Percentiles rank a stretch among this genome's conserved stretches.
Conservation (phyloP, 2,329 filamentous ascomycete genomes). For the Coniella vitis region DNA sequence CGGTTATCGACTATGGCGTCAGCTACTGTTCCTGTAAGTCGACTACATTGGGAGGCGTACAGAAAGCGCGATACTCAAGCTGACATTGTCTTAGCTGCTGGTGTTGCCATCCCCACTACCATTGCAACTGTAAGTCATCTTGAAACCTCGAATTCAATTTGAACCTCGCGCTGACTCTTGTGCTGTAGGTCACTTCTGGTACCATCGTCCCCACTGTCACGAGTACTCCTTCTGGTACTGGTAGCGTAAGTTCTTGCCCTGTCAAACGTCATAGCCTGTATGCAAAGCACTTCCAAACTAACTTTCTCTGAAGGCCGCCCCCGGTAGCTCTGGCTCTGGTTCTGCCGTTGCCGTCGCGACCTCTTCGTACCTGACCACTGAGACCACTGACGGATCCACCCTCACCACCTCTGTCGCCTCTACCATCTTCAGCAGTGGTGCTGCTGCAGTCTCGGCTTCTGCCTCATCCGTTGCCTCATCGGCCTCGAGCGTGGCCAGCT, state of each 20-base stretch:
- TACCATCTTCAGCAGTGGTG: constrained; percentile 24
- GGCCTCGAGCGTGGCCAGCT: constrained; percentile 15
- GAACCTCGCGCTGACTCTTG: neutral
- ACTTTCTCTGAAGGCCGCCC: neutral
- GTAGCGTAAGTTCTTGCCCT: constrained; percentile 3
- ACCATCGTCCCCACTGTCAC: constrained; percentile 19
- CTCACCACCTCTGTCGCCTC: constrained; percentile 31
- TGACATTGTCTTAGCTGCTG: constrained; percentile 24
- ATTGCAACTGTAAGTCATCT: constrained; percentile 18
- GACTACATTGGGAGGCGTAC: too few species aligned
- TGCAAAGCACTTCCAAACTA: neutral
- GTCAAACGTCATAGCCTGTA: too few species aligned
- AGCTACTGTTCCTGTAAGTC: constrained; percentile 32
- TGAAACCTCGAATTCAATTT: neutral
- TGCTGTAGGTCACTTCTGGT: constrained; percentile 12
- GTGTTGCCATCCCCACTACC: constrained; percentile 29
- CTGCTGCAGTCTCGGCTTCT: constrained; percentile 17
- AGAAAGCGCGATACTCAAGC: constrained; percentile 6
- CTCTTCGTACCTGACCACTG: constrained; percentile 30
- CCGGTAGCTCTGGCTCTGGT: neutral
- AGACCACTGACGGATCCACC: constrained; percentile 27
- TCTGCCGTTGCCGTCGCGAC: constrained; percentile 26
- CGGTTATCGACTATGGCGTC: constrained; percentile 33
- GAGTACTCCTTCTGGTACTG: constrained; percentile 9
- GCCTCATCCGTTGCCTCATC: constrained; percentile 4